Conservation (phyloP, 1,284 basidiomycete genomes). For the Exobasidium cylindrosporum region DNA sequence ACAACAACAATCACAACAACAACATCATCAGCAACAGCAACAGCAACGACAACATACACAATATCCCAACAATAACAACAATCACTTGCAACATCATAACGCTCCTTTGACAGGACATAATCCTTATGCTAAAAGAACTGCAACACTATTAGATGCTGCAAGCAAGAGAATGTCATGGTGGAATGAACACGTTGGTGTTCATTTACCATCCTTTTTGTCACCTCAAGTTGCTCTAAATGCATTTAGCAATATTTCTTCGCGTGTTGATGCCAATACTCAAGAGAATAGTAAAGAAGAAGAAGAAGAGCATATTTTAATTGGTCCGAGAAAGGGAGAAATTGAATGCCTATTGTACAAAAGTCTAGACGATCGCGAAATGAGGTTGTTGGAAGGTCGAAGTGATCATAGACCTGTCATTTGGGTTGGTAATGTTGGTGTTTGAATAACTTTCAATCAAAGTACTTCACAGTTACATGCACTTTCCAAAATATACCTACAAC, state of each 20-base stretch:
- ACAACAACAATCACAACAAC: no score
- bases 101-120: not conserved
- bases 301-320: slow-evolving; percentile 18
- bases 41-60: no score
- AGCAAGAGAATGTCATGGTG: slow-evolving; percentile 14
- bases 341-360: slow-evolving; percentile 68
- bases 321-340: slow-evolving; percentile 32
- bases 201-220: slow-evolving; percentile 26
- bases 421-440: slow-evolving; percentile 35
- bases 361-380: slow-evolving; percentile 73
- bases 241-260: not conserved
- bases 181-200: slow-evolving; percentile 3
- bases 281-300: not conserved
- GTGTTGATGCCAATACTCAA: not conserved
- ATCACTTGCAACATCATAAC: not conserved
- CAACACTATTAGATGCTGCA: not conserved
- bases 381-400: slow-evolving; percentile 63
- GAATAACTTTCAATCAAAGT: no score
- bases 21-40: no score
- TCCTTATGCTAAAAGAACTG: not conserved
- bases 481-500: no score
- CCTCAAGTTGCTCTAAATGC: not conserved
- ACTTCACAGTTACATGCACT: no score
- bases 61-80: no score
- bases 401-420: slow-evolving; percentile 67